phyloP scores from a whole-genome alignment of 2,329 filamentous ascomycete genomes.

The Aspergillus felis region DNA sequence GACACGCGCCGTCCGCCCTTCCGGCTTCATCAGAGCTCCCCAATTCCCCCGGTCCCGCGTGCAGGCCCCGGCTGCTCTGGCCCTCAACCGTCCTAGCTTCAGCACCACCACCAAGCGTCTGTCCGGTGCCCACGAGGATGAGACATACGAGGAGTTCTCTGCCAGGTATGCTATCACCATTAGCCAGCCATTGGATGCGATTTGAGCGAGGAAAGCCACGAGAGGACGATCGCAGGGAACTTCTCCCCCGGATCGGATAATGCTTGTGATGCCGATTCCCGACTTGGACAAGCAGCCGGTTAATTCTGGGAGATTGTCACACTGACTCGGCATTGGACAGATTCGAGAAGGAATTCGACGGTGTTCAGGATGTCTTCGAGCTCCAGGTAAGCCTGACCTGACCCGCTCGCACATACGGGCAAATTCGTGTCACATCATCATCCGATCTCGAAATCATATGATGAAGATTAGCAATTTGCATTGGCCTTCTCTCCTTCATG shows the following conservation, averaged over 20 bases:
- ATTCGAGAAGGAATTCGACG: constrained; percentile 99
- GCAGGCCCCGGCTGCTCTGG: constrained; percentile 51
- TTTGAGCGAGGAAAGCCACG: constrained; percentile 8
- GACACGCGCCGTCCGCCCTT: constrained; percentile 59
- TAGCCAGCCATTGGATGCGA: constrained; percentile 22
- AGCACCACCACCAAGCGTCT: constrained; percentile 53
- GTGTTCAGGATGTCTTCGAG: constrained; percentile 98
- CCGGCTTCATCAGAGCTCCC: constrained; percentile 61
- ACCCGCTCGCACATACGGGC: constrained; percentile 11
- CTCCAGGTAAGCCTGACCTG: constrained; percentile 70
- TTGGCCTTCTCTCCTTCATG: neutral
- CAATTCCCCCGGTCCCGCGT: constrained; percentile 57
- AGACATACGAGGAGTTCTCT: constrained; percentile 98
- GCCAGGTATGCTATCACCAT: constrained; percentile 65
- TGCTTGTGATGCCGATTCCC: constrained; percentile 3
- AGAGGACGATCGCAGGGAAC: constrained; percentile 12
- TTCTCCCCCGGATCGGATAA: constrained; percentile 7
- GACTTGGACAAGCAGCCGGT: neutral
- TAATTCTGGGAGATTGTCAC: constrained; percentile 13
- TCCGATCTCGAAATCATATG: neutral
- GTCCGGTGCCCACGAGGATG: constrained; percentile 71
- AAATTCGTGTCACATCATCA: constrained; percentile 9
- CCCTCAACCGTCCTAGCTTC: constrained; percentile 59
- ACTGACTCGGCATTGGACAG: constrained; percentile 53
- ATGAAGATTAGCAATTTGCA: neutral